Conservation (phyloP, 106 monocot genomes). For the Iris macrosiphon region DNA sequence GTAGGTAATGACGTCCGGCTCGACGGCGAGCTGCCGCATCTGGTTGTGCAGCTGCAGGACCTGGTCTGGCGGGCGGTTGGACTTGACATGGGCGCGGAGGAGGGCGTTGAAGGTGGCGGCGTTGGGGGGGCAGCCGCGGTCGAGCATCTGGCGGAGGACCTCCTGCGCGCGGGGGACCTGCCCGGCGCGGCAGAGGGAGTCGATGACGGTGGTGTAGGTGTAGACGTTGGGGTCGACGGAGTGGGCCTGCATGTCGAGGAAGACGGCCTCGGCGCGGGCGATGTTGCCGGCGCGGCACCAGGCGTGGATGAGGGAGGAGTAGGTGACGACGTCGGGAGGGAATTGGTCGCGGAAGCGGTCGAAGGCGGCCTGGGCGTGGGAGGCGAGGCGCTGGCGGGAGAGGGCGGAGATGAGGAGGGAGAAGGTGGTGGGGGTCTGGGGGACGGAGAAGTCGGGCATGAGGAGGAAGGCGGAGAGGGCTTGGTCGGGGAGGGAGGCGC, state of each 20-base stretch:
- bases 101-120: conserved; percentile 80
- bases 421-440: conserved; percentile 38
- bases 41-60: conserved; percentile 85
- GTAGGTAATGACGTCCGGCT: conserved; percentile 77
- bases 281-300: conserved; percentile 77
- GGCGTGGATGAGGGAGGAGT: conserved; percentile 72
- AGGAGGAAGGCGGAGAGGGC: conserved; percentile 49
- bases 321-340: conserved; percentile 69
- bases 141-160: conserved; percentile 83
- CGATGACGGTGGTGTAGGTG: conserved; percentile 73
- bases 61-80: conserved; percentile 47
- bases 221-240: conserved; percentile 78
- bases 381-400: conserved; percentile 54
- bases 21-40: conserved; percentile 67
- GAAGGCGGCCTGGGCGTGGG: conserved; percentile 75
- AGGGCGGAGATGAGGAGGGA: conserved; percentile 50
- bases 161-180: conserved; percentile 78
- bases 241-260: conserved; percentile 48
- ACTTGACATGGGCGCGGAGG: conserved; percentile 71
- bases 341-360: conserved; percentile 42
- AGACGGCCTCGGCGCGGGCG: conserved; percentile 64
- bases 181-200: conserved; percentile 63
- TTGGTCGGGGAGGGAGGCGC: conserved; percentile 53
- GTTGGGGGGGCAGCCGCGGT: conserved; percentile 56
- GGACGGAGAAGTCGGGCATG: conserved; percentile 64